Conservation (phyloP, 768 basidiomycete genomes). For the Collybiopsis luxurians region DNA sequence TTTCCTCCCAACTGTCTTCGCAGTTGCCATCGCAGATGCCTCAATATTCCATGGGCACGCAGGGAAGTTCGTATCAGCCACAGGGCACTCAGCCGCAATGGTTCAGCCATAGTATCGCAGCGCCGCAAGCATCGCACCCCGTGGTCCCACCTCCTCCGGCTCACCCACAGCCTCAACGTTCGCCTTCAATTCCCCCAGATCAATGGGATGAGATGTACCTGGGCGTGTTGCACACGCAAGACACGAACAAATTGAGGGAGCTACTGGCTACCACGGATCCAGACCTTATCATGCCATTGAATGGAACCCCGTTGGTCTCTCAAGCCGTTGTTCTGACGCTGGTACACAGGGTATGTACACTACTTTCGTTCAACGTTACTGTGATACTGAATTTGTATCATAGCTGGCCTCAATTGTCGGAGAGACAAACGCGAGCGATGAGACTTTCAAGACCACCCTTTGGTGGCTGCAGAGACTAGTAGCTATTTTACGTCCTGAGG, state of each 20-base stretch:
- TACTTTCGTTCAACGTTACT: background rate
- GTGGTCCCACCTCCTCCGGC: slow-evolving; percentile 61
- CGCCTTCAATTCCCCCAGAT: slow-evolving; percentile 58
- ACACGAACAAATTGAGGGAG: slow-evolving; percentile 70
- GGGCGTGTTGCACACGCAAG: slow-evolving; percentile 72
- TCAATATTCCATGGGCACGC: slow-evolving; percentile 18
- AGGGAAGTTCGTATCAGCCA: slow-evolving; percentile 28
- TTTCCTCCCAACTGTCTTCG: background rate
- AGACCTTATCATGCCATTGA: slow-evolving; percentile 77
- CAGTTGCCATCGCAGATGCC: slow-evolving; percentile 20
- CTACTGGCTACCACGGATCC: slow-evolving; percentile 72
- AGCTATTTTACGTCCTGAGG: slow-evolving; percentile 68
- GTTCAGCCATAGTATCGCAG: slow-evolving; percentile 67
- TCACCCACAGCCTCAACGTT: slow-evolving; percentile 38
- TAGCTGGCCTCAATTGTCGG: slow-evolving; percentile 75
- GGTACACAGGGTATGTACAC: slow-evolving; percentile 69
- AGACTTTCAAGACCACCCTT: slow-evolving; percentile 74
- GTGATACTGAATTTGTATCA: slow-evolving; percentile 3
- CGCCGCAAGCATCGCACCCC: slow-evolving; percentile 81
- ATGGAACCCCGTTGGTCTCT: slow-evolving; percentile 65
- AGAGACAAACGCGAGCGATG: slow-evolving; percentile 75
- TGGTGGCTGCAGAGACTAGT: slow-evolving; percentile 88
- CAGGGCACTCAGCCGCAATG: slow-evolving; percentile 41
- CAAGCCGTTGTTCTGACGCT: slow-evolving; percentile 84
- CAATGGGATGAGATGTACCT: slow-evolving; percentile 88